Conservation (phyloP, 108 stramenopile genomes). For the Aurantiochytrium sp. region DNA sequence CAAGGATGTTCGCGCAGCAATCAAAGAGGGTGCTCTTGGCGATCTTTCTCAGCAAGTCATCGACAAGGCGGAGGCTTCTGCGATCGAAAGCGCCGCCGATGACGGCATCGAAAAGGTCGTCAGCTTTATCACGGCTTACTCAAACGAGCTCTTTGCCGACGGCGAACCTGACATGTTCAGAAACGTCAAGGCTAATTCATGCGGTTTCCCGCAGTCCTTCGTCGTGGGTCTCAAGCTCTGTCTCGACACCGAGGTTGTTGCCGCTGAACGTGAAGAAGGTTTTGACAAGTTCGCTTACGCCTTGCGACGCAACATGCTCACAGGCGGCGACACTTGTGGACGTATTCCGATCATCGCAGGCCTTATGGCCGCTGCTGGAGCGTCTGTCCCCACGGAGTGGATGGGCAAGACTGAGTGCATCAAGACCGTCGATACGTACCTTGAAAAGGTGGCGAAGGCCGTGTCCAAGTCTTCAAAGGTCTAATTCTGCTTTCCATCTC, state of each 20-base stretch:
- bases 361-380: neutral
- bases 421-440: too few species aligned
- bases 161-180: neutral
- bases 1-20: neutral
- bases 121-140: neutral
- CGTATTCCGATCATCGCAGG: neutral
- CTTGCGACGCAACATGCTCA: neutral
- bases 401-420: neutral
- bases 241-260: neutral
- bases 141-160: neutral
- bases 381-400: neutral
- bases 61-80: neutral
- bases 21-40: neutral
- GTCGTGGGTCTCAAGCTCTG: neutral
- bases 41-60: neutral
- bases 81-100: neutral
- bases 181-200: neutral
- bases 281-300: neutral
- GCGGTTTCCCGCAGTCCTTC: neutral
- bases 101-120: neutral
- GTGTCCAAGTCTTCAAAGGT: too few species aligned
- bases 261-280: neutral
- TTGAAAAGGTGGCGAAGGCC: too few species aligned
- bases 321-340: neutral
- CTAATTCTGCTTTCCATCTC: too few species aligned